A percentile compares a stretch with the other conserved stretches of the same genome.
Conservation (phyloP, 2,329 filamentous ascomycete genomes). For the Aaosphaeria arxii region DNA sequence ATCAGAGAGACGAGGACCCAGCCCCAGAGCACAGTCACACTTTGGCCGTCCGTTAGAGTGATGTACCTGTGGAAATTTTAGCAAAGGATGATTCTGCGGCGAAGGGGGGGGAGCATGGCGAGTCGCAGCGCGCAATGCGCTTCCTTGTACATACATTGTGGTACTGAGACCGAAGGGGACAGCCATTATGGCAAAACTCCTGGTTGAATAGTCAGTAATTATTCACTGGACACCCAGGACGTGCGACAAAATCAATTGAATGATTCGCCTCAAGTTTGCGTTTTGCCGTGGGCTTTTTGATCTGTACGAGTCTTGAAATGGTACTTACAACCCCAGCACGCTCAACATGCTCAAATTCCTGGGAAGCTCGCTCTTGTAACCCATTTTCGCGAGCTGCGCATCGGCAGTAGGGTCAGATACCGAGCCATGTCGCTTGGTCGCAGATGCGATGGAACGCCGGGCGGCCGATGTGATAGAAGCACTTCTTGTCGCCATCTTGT, state of each 20-base stretch:
- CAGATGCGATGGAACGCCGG: constrained; percentile 1
- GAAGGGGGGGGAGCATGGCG: too few relatives aligned
- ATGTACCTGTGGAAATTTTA: constrained; percentile 45
- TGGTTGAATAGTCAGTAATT: constrained; percentile 12
- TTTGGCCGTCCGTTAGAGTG: constrained; percentile 65
- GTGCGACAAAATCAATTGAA: too few relatives aligned
- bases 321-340: constrained; percentile 59
- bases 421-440: constrained; percentile 10
- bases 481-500: constrained; percentile 14
- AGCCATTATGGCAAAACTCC: constrained; percentile 73
- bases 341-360: constrained; percentile 67
- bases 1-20: constrained; percentile 67
- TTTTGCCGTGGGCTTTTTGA: neutral
- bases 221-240: neutral
- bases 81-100: too few relatives aligned
- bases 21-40: constrained; percentile 68
- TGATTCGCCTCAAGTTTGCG: constrained; percentile 3
- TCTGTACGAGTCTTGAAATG: neutral
- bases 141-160: constrained; percentile 45
- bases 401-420: constrained; percentile 46
- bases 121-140: too few relatives aligned
- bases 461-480: constrained; percentile 7
- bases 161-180: constrained; percentile 67
- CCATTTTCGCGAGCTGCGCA: constrained; percentile 62
- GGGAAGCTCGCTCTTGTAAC: constrained; percentile 65